These are phyloP conservation scores for Cladosporium sp. DNA, from an alignment of 2,329 filamentous ascomycete species.

Conservation along the genomic window DNA sequence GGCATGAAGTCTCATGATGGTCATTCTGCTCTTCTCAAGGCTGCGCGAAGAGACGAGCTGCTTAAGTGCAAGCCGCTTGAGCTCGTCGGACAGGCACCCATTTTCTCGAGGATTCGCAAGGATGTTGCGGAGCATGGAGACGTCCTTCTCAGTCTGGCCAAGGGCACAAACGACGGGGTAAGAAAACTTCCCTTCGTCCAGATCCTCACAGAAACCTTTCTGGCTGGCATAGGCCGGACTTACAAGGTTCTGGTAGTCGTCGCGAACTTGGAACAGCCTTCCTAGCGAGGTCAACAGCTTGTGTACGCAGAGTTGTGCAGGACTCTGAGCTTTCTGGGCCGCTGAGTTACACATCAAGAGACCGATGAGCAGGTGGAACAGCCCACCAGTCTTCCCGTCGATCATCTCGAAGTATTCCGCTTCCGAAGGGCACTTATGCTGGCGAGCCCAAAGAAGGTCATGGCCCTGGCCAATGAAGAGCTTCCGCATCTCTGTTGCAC, in stretches of 20 bases:
- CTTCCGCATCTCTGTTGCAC: background rate
- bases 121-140: background rate
- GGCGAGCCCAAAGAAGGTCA: background rate
- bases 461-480: background rate
- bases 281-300: background rate
- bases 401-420: background rate
- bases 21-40: background rate
- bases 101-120: background rate
- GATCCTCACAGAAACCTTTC: slow-evolving; percentile 5
- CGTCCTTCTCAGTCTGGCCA: background rate
- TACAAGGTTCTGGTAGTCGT: slow-evolving; percentile 2
- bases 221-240: background rate
- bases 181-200: slow-evolving; percentile 3
- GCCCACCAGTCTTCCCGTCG: background rate
- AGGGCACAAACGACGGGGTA: background rate
- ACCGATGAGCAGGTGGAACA: background rate
- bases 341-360: background rate
- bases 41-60: background rate
- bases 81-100: background rate
- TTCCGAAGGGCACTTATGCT: background rate
- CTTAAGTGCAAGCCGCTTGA: background rate
- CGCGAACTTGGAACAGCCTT: background rate
- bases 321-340: background rate
- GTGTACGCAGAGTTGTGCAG: background rate
- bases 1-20: background rate